A percentile compares a stretch with the other conserved stretches of the same genome.
These are phyloP conservation scores for Lanmaoa pseudosensibilis DNA, from an alignment of 768 basidiomycete species.

Conservation along the genomic window DNA sequence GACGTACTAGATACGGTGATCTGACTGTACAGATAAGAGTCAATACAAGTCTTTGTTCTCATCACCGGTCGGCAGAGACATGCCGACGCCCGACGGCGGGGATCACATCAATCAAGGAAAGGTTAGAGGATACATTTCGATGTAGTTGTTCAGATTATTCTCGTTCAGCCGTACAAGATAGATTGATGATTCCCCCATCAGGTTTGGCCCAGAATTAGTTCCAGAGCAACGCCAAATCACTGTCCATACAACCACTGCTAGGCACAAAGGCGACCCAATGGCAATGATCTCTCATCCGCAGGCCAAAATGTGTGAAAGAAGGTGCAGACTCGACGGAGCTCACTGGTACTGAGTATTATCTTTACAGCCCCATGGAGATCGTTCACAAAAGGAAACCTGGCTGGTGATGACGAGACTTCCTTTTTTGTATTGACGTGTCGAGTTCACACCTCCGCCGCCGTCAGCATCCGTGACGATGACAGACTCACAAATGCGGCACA, in stretches of 20 bases:
- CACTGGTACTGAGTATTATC: neutral
- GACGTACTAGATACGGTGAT: neutral
- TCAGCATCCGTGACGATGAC: neutral
- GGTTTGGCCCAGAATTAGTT: neutral
- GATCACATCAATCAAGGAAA: neutral
- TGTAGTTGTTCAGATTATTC: neutral
- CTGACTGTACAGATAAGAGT: constrained; percentile 8
- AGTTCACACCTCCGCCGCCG: neutral
- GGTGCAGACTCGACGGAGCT: neutral
- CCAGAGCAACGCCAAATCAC: neutral
- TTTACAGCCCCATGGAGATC: neutral
- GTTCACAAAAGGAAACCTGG: constrained; percentile 3
- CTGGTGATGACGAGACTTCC: constrained; percentile 5
- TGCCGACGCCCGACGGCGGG: neutral
- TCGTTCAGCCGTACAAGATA: neutral
- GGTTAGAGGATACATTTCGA: no score
- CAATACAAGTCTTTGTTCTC: neutral
- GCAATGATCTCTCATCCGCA: constrained; percentile 10
- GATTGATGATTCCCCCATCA: neutral
- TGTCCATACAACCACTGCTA: neutral
- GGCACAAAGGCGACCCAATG: constrained; percentile 2
- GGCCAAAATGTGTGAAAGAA: neutral
- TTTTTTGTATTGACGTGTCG: neutral
- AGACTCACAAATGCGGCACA: constrained; percentile 21
- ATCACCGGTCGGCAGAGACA: constrained; percentile 4